These are phyloP conservation scores for Candida loeiensis DNA, from an alignment of 805 yeast genomes.

Conservation along the genomic window DNA sequence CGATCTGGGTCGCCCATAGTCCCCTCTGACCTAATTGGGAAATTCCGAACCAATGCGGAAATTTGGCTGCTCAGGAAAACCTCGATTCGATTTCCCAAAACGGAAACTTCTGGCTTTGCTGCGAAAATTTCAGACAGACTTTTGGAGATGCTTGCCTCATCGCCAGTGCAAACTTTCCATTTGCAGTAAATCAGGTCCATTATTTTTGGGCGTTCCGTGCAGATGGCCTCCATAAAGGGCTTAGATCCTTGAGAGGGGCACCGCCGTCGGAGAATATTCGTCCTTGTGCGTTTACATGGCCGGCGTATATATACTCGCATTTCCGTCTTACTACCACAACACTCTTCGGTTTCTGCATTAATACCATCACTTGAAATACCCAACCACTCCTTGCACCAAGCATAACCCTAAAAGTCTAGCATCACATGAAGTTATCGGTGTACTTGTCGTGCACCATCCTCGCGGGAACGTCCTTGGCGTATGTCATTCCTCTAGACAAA, in stretches of 20 bases:
- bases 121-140: background rate
- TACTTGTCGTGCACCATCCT: slow-evolving; percentile 8
- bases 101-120: background rate
- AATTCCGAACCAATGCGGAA: background rate
- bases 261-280: background rate
- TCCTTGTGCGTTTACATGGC: background rate
- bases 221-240: background rate
- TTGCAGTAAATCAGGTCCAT: background rate
- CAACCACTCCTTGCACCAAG: slow-evolving; percentile 4
- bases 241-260: background rate
- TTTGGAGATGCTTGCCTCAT: background rate
- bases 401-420: no score
- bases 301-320: no score
- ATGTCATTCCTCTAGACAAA: slow-evolving; percentile 11
- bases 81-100: background rate
- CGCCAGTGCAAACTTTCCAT: background rate
- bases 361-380: background rate
- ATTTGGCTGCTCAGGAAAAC: background rate
- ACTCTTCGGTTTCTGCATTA: background rate
- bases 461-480: slow-evolving; percentile 9
- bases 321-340: background rate
- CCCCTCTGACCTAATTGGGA: slow-evolving; percentile 5
- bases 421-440: slow-evolving; percentile 7
- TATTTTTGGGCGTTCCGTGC: background rate
- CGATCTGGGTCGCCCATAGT: background rate